Percentiles rank a stretch among this genome's conserved stretches.
These are phyloP conservation scores for Phytophthora tentaculata DNA, from an alignment of 352 stramenopile genomes.

Conservation along the genomic window DNA sequence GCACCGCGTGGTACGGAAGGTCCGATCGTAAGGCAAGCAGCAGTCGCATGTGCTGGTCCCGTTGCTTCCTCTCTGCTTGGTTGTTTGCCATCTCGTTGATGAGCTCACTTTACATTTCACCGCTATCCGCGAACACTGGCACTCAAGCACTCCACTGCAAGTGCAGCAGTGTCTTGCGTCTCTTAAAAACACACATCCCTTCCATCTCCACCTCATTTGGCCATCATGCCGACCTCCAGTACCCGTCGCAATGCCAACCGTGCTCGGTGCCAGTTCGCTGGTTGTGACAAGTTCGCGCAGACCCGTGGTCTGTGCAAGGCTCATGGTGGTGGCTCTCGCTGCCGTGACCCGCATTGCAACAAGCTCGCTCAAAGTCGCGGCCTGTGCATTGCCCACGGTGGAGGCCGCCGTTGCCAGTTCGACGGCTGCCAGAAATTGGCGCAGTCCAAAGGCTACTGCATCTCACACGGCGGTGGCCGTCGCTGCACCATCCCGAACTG, in stretches of 20 bases:
- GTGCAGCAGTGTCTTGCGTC: conserved; percentile 9
- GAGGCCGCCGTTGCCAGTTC: conserved; percentile 76
- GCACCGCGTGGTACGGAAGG: conserved; percentile 36
- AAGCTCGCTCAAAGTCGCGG: conserved; percentile 83
- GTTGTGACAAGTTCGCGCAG: conserved; percentile 89
- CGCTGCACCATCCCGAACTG: conserved; percentile 78
- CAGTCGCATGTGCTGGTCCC: conserved; percentile 18
- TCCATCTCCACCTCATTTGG: conserved; percentile 27
- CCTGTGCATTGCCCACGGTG: conserved; percentile 82
- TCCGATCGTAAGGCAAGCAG: conserved; percentile 36
- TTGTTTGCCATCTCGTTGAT: conserved; percentile 22
- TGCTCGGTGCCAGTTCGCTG: conserved; percentile 70
- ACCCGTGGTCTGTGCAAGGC: conserved; percentile 84
- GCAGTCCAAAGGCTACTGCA: conserved; percentile 84
- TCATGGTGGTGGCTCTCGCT: conserved; percentile 83
- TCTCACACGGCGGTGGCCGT: conserved; percentile 79
- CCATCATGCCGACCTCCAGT: conserved; percentile 43
- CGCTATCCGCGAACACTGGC: conserved; percentile 29
- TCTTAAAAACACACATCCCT: conserved; percentile 28
- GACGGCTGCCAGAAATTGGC: conserved; percentile 76
- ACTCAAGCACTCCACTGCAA: conserved; percentile 17
- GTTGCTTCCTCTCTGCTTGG: conserved; percentile 16
- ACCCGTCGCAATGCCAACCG: conserved; percentile 73
- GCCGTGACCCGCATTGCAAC: conserved; percentile 75
- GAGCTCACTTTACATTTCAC: conserved; percentile 48